Percentiles rank a stretch among this genome's conserved stretches.
phyloP scores from a whole-genome alignment of 2,329 filamentous ascomycete genomes.

The Daldinia eschscholtzii region DNA sequence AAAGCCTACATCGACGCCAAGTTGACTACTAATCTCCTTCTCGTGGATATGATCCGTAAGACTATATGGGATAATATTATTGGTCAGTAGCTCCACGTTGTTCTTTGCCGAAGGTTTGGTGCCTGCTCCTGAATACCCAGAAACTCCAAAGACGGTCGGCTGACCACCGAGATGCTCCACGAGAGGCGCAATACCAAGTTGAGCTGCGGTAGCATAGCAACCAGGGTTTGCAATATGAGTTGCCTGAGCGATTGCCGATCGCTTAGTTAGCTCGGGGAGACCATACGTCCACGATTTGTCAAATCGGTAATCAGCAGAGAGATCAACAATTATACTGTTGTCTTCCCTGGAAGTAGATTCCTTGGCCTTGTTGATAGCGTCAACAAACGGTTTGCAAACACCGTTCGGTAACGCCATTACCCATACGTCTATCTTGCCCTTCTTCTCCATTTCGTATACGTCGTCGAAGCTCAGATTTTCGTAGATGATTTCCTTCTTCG shows the following conservation, averaged over 20 bases:
- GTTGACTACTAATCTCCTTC: conserved; percentile 84
- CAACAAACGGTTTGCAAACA: conserved; percentile 92
- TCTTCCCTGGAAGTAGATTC: conserved; percentile 61
- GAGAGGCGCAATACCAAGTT: conserved; percentile 88
- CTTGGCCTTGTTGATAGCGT: conserved; percentile 82
- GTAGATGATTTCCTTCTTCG: conserved; percentile 91
- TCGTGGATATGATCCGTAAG: conserved; percentile 96
- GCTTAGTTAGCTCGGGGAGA: conserved; percentile 85
- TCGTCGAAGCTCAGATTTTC: conserved; percentile 91
- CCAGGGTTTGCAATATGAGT: conserved; percentile 92
- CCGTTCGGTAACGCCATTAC: conserved; percentile 97
- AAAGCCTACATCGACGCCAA: conserved; percentile 82
- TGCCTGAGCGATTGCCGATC: conserved; percentile 80
- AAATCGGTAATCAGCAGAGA: conserved; percentile 97
- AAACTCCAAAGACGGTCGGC: conserved; percentile 90
- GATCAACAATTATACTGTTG: conserved; percentile 85
- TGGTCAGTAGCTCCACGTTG: conserved; percentile 82
- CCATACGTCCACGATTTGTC: conserved; percentile 89
- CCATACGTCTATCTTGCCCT: conserved; percentile 92
- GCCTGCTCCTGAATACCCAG: conserved; percentile 93
- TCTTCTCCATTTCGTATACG: conserved; percentile 84
- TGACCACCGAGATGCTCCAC: conserved; percentile 80
- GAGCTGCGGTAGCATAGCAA: conserved; percentile 93
- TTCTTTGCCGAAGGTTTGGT: conserved; percentile 97
- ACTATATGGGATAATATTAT: conserved; percentile 93